Evolutionary conservation across 345 rosid species (phyloP), one percentile per base, ranked within the genome.

Genomic region (Gossypium sturtianum): DNA sequence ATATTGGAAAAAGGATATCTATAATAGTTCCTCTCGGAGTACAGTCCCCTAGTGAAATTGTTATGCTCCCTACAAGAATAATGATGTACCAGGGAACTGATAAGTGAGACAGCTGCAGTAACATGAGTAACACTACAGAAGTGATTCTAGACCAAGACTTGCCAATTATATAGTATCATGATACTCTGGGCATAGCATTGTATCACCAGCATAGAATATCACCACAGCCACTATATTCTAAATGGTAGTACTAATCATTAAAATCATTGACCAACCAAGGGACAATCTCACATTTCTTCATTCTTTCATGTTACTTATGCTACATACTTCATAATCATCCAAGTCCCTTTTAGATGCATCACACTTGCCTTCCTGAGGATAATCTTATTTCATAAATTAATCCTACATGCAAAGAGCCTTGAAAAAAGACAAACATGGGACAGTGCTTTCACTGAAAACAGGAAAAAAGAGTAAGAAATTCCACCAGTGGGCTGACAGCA

Each of bases 1-100:
- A n/a, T 60, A 45, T 23, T 25, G n/a, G 43, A 41, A 61, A 27
- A 61, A 73, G 76, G 59, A 73, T n/a, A 73, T 61, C 25, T 27
- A 27, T 11, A 59, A 51, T 19, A 69, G 13, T 29, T 69, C 44
- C 23, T 34, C 41, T 6, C 12, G 2, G 29, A 66, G 9, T 66
- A 66, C 52, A 34, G 12, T n/a, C 48, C 71, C 52, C 38, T 23
- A 20, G 7, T 7, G 15, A 12, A 20, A 66, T 44, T 41, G 53
- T 22, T 44, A 20, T 20, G 29, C 27, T 15, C 4, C 29, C 43
- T 12, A 9, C 12, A 62, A 15, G 22, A 63, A 66, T 66, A 45
- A 66, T 45, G 19, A 45, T 47, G 53, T 23, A 12, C 12, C 54
- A 15, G 17, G 12, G 38, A 47, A 47, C 53, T 66, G n/a, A 66